These are phyloP conservation scores for Monosporascus sp. DNA, from an alignment of 2,329 filamentous ascomycete species.

Conservation along the genomic window DNA sequence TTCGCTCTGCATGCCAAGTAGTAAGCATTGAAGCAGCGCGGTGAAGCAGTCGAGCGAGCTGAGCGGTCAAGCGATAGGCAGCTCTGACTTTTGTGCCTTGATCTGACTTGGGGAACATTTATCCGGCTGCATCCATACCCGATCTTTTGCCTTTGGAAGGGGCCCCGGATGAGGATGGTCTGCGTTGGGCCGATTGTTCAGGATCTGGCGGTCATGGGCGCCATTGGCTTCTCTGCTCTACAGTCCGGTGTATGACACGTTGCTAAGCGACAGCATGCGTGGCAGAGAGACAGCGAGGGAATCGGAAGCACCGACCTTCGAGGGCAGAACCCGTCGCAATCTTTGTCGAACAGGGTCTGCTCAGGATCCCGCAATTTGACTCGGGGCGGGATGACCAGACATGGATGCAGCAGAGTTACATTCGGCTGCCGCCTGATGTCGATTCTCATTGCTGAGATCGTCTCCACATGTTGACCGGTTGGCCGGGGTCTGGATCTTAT, in stretches of 20 bases:
- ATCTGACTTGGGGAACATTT: neutral
- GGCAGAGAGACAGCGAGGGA: neutral
- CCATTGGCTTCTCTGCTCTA: neutral
- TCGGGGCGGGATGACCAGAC: neutral
- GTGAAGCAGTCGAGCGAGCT: neutral
- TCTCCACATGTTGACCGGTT: neutral
- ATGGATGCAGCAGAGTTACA: neutral
- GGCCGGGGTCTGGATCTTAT: neutral
- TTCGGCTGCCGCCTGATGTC: neutral
- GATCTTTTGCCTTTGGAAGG: neutral
- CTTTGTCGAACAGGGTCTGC: neutral
- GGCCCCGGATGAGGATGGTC: neutral
- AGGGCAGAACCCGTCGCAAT: too few species aligned
- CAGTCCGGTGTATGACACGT: neutral
- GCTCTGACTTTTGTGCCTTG: neutral
- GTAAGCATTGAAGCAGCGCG: neutral
- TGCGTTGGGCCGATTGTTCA: neutral
- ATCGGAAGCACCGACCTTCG: too few species aligned
- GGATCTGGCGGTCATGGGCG: neutral
- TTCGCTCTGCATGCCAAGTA: conserved; percentile 1
- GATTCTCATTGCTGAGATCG: neutral
- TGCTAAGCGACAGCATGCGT: neutral
- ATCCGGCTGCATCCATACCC: neutral
- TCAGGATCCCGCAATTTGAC: neutral
- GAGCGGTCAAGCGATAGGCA: neutral